These are phyloP conservation scores for Silybum marianum DNA, from an alignment of 129 eudicot species.

Conservation along the genomic window DNA sequence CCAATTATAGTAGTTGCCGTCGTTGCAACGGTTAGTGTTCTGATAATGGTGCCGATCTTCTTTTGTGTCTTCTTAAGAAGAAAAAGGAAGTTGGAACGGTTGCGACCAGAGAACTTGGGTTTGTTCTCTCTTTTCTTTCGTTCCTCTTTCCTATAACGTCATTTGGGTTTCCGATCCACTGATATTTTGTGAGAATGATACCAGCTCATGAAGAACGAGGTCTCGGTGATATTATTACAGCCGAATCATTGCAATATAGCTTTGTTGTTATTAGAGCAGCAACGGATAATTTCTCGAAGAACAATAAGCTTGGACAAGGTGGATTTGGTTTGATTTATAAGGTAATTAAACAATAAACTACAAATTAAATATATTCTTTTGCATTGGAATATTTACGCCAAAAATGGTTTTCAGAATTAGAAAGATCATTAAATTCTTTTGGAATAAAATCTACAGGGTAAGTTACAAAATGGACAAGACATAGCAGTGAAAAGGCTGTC, in stretches of 20 bases:
- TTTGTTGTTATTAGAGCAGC: conserved; percentile 36
- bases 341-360: conserved; percentile 31
- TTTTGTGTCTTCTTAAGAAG: conserved; percentile 21
- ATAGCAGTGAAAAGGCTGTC: conserved; percentile 56
- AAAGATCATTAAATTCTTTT: neutral
- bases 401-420: neutral
- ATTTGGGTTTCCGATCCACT: neutral
- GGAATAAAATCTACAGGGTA: conserved; percentile 33
- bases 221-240: conserved; percentile 24
- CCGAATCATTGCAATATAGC: conserved; percentile 50
- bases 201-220: conserved; percentile 22
- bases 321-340: conserved; percentile 56
- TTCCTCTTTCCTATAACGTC: neutral
- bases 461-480: conserved; percentile 40
- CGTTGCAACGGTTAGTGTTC: neutral
- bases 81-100: conserved; percentile 14
- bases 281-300: conserved; percentile 14
- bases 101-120: conserved; percentile 3
- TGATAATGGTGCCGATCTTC: conserved; percentile 13
- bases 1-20: neutral
- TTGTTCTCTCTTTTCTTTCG: neutral
- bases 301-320: conserved; percentile 44
- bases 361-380: neutral
- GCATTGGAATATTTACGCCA: neutral
- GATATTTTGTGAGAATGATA: neutral